Conservation (phyloP, 768 basidiomycete species). For the Butyriboletus loyo region DNA sequence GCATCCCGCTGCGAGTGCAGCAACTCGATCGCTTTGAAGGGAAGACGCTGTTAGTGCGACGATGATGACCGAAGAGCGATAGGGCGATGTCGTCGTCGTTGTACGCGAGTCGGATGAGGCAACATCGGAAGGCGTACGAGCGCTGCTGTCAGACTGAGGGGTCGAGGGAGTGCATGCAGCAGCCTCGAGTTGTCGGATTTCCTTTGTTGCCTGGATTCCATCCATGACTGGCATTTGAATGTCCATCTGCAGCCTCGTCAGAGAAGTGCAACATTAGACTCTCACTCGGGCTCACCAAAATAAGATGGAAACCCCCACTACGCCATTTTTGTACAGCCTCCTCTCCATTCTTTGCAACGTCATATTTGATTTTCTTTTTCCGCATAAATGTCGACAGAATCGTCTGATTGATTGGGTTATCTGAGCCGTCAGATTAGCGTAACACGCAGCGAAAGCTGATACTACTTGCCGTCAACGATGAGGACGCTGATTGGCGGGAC, state of each 20-base stretch:
- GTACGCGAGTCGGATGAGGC: slow-evolving; percentile 47
- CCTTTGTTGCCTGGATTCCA: slow-evolving; percentile 95
- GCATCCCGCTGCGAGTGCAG: slow-evolving; percentile 96
- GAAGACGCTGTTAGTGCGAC: slow-evolving; percentile 98
- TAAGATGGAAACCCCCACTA: slow-evolving; percentile 90
- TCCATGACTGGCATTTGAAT: slow-evolving; percentile 99
- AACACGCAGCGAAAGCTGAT: neutral
- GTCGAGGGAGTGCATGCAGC: slow-evolving; percentile 67
- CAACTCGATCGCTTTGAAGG: slow-evolving; percentile 91
- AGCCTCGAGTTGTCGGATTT: slow-evolving; percentile 85
- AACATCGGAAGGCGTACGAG: slow-evolving; percentile 52
- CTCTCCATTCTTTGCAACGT: slow-evolving; percentile 89
- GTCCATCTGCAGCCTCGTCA: slow-evolving; percentile 77
- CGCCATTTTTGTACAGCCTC: slow-evolving; percentile 97
- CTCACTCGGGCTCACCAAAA: slow-evolving; percentile 61
- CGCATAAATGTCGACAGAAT: slow-evolving; percentile 97
- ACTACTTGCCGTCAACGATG: slow-evolving; percentile 87
- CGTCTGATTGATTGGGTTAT: slow-evolving; percentile 98
- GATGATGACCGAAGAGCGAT: slow-evolving; percentile 94
- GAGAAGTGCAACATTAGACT: neutral
- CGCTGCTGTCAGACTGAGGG: slow-evolving; percentile 51
- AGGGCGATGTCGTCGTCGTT: slow-evolving; percentile 55
- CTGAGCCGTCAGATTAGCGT: slow-evolving; percentile 41
- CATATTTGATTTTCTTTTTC: slow-evolving; percentile 93
- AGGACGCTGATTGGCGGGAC: slow-evolving; percentile 97